Percentiles rank a stretch among this genome's conserved stretches.
Evolutionary conservation across 106 monocot species (phyloP).

Genomic region (Dioscorea alata): DNA sequence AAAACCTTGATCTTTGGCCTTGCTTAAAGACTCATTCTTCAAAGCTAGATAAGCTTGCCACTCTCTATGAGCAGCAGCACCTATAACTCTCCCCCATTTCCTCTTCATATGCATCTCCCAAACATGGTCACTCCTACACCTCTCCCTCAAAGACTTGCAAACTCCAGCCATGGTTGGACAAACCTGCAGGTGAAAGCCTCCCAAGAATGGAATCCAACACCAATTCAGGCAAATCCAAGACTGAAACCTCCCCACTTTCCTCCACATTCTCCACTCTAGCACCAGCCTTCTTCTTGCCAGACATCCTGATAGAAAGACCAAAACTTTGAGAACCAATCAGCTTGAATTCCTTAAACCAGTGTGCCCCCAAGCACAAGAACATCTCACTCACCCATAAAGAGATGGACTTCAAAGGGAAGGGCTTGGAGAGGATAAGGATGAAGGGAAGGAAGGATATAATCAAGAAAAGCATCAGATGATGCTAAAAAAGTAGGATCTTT

Average conservation of each 20-base stretch:
- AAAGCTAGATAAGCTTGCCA: conserved; percentile 42
- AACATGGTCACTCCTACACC: conserved; percentile 50
- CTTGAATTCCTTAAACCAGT: conserved; percentile 7
- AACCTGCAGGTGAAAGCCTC: conserved; percentile 46
- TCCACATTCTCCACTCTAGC: conserved; percentile 12
- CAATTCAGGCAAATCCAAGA: conserved; percentile 82
- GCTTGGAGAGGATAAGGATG: conserved; percentile 32
- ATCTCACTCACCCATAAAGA: conserved; percentile 37
- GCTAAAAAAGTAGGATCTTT: background rate
- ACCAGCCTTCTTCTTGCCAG: conserved; percentile 14
- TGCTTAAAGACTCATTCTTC: conserved; percentile 1
- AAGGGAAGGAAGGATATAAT: conserved; percentile 53
- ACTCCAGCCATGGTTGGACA: conserved; percentile 64
- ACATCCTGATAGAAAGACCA: conserved; percentile 8
- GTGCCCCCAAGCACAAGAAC: conserved; percentile 7
- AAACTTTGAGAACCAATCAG: background rate
- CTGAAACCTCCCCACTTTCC: conserved; percentile 20
- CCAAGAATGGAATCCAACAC: conserved; percentile 60
- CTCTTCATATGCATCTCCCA: conserved; percentile 73
- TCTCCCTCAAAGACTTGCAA: conserved; percentile 46
- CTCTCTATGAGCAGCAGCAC: conserved; percentile 27
- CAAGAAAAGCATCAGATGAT: conserved; percentile 49
- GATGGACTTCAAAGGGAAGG: conserved; percentile 24
- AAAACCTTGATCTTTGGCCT: conserved; percentile 15
- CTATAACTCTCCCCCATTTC: conserved; percentile 75